Base-by-base conservation (phyloP, 805 yeast genomes). In the Metschnikowia gruessii region DNA sequence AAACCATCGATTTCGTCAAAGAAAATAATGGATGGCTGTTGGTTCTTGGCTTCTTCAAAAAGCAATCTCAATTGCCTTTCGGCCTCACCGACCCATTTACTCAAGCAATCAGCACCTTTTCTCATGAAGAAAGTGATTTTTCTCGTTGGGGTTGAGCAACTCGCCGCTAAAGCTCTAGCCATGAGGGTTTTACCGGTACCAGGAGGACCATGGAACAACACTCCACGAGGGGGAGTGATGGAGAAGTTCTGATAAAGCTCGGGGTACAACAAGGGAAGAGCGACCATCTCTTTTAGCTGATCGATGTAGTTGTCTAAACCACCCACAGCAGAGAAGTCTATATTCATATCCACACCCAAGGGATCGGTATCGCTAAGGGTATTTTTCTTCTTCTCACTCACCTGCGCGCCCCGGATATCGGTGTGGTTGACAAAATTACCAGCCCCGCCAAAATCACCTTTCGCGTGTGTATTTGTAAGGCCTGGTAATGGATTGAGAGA, bases 71-170 rank as follows among this genome's bases (percentile, higher is more conserved):
- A 72, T 64, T 94, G 98, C 54, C 99, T 77, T 67, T 94, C 99
- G 5, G 98, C 98, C 66, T 94, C 99, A 59, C 99, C 99, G 3
- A 94, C 98, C 99, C 99, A 94, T 69, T 94, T 94, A 37, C 96
- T 87, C 56, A 94, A 71, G 61, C 95, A 87, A 64, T 94, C 99
- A 0, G 99, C 98, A 53, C 99, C 99, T 63, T 94, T 94, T 52
- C 99, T 74, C 99, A 94, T 94, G 67, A 90, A 94, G 60, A 94
- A 94, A 0, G 99, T 90, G 48, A 94, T 90, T 55, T 94, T 92
- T 50, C 85, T 75, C 12, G 83, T 83, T 15, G 87, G 83, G 0
- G 95, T 81, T 0, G 96, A 87, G 57, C 96, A 90, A 54, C 95
- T 87, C 0, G 98, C 94, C 1, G 99, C 99, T 42, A 94, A 71